A percentile compares a stretch with the other conserved stretches of the same genome.
Conservation (phyloP, 2,329 filamentous ascomycete species). For the Cladosporium colombiae region DNA sequence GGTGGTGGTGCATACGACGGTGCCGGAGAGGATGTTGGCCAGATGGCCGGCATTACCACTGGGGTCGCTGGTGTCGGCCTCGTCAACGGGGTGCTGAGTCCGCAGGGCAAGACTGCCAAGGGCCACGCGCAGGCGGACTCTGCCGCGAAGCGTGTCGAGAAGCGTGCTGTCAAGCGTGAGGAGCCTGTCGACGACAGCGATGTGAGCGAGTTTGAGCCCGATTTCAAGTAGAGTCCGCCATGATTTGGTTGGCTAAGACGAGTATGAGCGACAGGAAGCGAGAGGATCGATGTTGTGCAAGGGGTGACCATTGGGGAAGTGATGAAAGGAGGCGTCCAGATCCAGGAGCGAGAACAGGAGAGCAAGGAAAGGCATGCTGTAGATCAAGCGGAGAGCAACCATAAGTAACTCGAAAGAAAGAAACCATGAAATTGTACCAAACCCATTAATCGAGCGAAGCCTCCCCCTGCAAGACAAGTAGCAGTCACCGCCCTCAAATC, state of each 20-base stretch:
- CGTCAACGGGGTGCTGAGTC: not conserved
- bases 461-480: not conserved
- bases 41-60: not conserved
- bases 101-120: slow-evolving; percentile 8
- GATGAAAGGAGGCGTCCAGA: not conserved
- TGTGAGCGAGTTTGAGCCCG: slow-evolving; percentile 12
- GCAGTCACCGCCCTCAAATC: not conserved
- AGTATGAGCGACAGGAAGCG: not conserved
- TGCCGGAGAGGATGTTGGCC: not conserved
- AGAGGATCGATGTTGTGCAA: not conserved
- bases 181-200: slow-evolving; percentile 18
- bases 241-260: not conserved
- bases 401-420: not conserved
- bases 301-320: not conserved
- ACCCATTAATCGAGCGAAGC: not conserved
- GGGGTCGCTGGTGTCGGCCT: not conserved
- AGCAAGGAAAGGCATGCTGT: not conserved
- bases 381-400: not conserved
- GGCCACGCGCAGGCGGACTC: not conserved
- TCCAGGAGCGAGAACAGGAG: not conserved
- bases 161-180: slow-evolving; percentile 9
- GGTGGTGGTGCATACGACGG: slow-evolving; percentile 11
- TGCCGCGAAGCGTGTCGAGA: not conserved
- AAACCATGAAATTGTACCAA: slow-evolving; percentile 10
- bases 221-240: not conserved